These are phyloP conservation scores for Scytalidium lignicola DNA, from an alignment of 2,329 filamentous ascomycete species.

Conservation along the genomic window DNA sequence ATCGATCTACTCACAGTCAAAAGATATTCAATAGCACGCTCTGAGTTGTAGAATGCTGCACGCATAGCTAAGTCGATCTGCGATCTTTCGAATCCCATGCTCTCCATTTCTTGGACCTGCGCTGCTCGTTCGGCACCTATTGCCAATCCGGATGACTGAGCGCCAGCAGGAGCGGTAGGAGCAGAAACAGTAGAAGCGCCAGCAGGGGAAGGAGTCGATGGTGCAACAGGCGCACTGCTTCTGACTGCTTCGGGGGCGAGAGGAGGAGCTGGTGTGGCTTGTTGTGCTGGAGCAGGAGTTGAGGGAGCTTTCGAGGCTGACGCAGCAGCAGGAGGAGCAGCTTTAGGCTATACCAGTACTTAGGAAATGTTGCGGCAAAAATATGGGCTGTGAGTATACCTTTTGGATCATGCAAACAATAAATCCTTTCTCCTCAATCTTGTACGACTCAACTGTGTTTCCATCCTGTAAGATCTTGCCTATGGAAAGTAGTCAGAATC, in stretches of 20 bases:
- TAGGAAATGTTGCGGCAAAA: constrained; percentile 12
- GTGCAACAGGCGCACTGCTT: constrained; percentile 42
- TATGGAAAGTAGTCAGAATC: constrained; percentile 32
- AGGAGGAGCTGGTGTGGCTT: constrained; percentile 52
- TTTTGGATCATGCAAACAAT: constrained; percentile 98
- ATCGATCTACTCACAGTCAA: constrained; percentile 60
- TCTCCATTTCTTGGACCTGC: constrained; percentile 88
- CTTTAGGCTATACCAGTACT: constrained; percentile 59
- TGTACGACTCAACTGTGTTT: constrained; percentile 93
- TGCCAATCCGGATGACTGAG: constrained; percentile 75
- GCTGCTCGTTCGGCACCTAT: constrained; percentile 78
- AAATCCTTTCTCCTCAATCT: constrained; percentile 99
- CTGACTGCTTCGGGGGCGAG: constrained; percentile 58
- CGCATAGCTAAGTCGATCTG: constrained; percentile 94
- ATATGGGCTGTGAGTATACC: constrained; percentile 44
- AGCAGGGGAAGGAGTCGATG: constrained; percentile 41
- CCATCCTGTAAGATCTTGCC: constrained; percentile 99
- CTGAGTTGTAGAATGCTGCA: constrained; percentile 93
- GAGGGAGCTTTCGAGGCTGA: constrained; percentile 53
- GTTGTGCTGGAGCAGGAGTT: constrained; percentile 56
- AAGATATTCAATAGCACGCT: constrained; percentile 95
- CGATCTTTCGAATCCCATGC: constrained; percentile 87
- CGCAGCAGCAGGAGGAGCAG: constrained; percentile 41
- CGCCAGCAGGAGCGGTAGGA: constrained; percentile 48
- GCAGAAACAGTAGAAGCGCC: constrained; percentile 39